A percentile compares a stretch with the other conserved stretches of the same genome.
phyloP scores from a whole-genome alignment of 805 yeast species.

The Pichia rugopelliculosa region DNA sequence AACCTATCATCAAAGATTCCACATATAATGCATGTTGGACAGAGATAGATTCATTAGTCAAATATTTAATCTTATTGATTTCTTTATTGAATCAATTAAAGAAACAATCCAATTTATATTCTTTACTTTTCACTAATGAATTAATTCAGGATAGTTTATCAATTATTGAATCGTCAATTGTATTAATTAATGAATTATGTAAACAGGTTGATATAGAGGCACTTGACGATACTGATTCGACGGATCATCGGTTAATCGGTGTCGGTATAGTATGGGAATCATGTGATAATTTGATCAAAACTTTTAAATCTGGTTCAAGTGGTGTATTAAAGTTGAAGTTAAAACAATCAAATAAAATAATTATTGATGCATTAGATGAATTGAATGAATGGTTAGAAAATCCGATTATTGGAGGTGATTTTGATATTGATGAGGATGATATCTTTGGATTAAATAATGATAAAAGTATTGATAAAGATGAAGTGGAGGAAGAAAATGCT shows the following conservation, averaged over 20 bases:
- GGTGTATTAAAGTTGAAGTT: slow-evolving; percentile 45
- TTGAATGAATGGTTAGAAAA: slow-evolving; percentile 62
- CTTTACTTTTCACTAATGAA: slow-evolving; percentile 25
- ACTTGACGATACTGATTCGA: slow-evolving; percentile 20
- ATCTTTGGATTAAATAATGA: slow-evolving; percentile 35
- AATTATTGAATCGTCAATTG: slow-evolving; percentile 13
- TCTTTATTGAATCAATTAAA: slow-evolving; percentile 39
- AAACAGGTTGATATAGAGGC: slow-evolving; percentile 10
- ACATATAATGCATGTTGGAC: slow-evolving; percentile 38
- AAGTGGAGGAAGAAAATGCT: slow-evolving; percentile 21
- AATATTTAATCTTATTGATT: slow-evolving; percentile 36
- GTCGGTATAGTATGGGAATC: slow-evolving; percentile 69
- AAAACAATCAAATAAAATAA: slow-evolving; percentile 35
- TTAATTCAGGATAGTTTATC: slow-evolving; percentile 21
- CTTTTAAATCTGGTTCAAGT: slow-evolving; percentile 43
- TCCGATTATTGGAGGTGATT: slow-evolving; percentile 32
- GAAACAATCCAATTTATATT: slow-evolving; percentile 28
- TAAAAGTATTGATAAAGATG: slow-evolving; percentile 12
- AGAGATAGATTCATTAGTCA: slow-evolving; percentile 40
- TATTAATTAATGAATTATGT: slow-evolving; percentile 16
- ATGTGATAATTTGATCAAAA: slow-evolving; percentile 42
- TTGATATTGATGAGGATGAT: slow-evolving; percentile 37
- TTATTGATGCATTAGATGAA: slow-evolving; percentile 61
- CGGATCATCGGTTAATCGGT: slow-evolving; percentile 41
- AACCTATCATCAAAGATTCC: slow-evolving; percentile 42